Evolutionary conservation across 495 filamentous ascomycete genomes (phyloP), one percentile per base, ranked within the genome.

Genomic region (Hypoxylon cercidicola): DNA sequence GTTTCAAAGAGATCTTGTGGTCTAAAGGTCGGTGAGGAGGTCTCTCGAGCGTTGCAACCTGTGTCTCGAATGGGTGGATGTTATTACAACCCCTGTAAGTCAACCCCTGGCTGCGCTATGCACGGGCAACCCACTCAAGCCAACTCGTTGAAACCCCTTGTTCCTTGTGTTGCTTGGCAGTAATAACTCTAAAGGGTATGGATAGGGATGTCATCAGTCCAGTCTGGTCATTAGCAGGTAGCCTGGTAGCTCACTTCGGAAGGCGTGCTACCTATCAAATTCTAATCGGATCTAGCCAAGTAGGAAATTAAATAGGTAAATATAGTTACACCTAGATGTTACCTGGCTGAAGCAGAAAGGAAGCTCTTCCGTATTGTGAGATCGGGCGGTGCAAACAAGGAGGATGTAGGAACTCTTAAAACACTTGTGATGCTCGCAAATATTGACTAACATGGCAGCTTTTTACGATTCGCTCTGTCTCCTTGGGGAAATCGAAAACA

Each of bases 41-140:
- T 61, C 46, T 70, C 68, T 72, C 62, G 69, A 69, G 60, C 74
- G 77, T 79, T 77, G 77, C 78, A 74, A 75, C 71, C 77, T 74
- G 74, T 75, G 79, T 82, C 77, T 82, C 76, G 73, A 77, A 70
- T 66, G 61, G 55, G 62, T 72, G 73, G 68, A 55, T 61, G 60
- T 60, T 48, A 57, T 54, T 60, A 57, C 39, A n/a, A 64, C 55
- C 71, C 71, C 68, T 74, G 71, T 61, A 19, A 15, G 2, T 47
- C 35, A 47, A 64, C 71, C 71, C 71, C 63, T 70, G 63, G 66
- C 53, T 64, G 48, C 39, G 52, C 48, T 62, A 70, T 73, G 71
- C 68, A 71, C 68, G 62, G 62, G 45, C 54, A 49, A 18, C 30
- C 52, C 53, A 58, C 47, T 57, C n/a, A 43, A 54, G 43, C 12